Evolutionary conservation across 2,329 filamentous ascomycete species (phyloP), one percentile per base, ranked within the genome.

Genomic region (Cladosporium sphaerospermum): DNA sequence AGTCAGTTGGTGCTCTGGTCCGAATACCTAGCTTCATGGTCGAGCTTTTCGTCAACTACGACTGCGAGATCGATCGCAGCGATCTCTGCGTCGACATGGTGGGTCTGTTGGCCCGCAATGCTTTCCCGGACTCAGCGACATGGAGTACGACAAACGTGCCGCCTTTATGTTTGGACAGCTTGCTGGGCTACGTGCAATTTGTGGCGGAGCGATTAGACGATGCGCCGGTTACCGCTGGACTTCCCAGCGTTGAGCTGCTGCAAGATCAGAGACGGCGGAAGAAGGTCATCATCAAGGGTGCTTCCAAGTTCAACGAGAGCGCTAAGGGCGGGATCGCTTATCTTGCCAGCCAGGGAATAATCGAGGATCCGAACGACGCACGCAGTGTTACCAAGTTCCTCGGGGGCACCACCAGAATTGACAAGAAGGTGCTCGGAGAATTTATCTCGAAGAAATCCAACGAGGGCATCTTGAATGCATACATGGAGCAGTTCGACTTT

Each of bases 61-160:
- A 99, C 69, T 99, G 92, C 65, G 91, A 97, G 65, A 84, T 89
- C 49, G 89, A 99, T 66, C 82, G 91, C 46, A 85, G 85, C 48
- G 93, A 99, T 72, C 74, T 99, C 4, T 99, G 93, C 64, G 88
- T 96, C 73, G 95, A 99, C 65, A 87, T 97, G 80, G 83, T 99
- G 56, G 92, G 93, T 0, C 78, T 99, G 33, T 75, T 99, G 13
- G 92, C 93, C 16, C 82, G 93, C 54, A 99, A 96, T 68, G 93
- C 93, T 2, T 87, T 99, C 59, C 95, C 93, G 0, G 93, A 99
- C 68, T 96, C 93, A 8, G 93, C 92, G 5, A 96, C 91, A 5
- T 99, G 93, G 93, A 99, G 95, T 69, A 99, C 93, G 9, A 96
- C 92, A 4, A 99, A 95, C 66, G 95, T 99, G 1, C 93, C 93